Evolutionary conservation across 202 grass and related monocot species (phyloP).

Genomic region (Carex arenaria): DNA sequence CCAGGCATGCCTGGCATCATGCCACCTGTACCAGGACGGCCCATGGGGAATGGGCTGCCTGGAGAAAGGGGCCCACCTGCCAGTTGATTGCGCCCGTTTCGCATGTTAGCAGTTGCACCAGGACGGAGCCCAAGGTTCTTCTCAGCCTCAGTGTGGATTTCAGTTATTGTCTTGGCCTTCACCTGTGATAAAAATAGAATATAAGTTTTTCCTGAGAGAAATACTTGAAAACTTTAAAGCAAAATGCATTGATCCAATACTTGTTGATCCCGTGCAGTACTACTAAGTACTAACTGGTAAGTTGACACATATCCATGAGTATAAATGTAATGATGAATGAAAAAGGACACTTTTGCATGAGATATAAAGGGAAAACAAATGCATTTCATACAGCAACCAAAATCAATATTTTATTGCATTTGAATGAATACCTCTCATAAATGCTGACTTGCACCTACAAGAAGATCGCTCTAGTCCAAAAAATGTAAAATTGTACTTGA

Average conservation of each 20-base stretch:
- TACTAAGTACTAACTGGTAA: background rate
- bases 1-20: conserved; percentile 99
- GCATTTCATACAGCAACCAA: background rate
- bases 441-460: background rate
- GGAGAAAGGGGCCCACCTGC: conserved; percentile 54
- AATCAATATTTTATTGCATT: background rate
- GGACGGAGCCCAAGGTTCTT: conserved; percentile 73
- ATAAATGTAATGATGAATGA: background rate
- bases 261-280: background rate
- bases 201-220: background rate
- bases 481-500: background rate
- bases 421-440: background rate
- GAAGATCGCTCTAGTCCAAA: background rate
- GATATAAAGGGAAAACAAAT: background rate
- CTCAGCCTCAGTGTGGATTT: conserved; percentile 83
- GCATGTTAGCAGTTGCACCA: conserved; percentile 46
- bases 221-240: background rate
- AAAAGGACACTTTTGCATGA: background rate
- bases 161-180: conserved; percentile 72
- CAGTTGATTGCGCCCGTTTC: conserved; percentile 56
- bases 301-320: background rate
- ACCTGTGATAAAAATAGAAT: conserved; percentile 36
- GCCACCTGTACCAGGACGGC: conserved; percentile 66
- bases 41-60: conserved; percentile 55
- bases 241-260: background rate